These are phyloP conservation scores for Cercospora sesami DNA, from an alignment of 2,329 filamentous ascomycete genomes.

Conservation along the genomic window DNA sequence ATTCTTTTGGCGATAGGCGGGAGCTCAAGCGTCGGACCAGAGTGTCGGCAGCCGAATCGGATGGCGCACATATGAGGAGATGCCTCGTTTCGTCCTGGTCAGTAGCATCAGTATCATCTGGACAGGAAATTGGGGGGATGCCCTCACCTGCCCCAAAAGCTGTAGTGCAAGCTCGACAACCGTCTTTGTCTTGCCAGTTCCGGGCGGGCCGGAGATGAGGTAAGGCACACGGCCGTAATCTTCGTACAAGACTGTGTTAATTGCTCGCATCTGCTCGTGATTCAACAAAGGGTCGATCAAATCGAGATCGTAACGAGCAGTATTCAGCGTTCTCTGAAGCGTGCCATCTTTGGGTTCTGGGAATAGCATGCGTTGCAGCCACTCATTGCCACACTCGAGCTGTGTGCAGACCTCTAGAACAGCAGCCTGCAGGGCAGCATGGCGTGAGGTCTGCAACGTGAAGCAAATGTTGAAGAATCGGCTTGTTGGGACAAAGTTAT, in stretches of 20 bases:
- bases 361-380: constrained; percentile 48
- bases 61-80: constrained; percentile 32
- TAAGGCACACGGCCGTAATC: constrained; percentile 51
- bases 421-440: constrained; percentile 20
- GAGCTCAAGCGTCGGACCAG: constrained; percentile 27
- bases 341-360: constrained; percentile 42
- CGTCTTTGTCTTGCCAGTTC: constrained; percentile 56
- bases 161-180: constrained; percentile 48
- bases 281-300: constrained; percentile 48
- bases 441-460: constrained; percentile 22
- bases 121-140: no score
- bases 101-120: not conserved
- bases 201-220: constrained; percentile 52
- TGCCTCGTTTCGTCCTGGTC: constrained; percentile 12
- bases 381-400: constrained; percentile 22
- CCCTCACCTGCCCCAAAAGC: constrained; percentile 18
- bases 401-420: constrained; percentile 14
- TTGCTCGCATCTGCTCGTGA: constrained; percentile 51
- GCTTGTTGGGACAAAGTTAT: constrained; percentile 18
- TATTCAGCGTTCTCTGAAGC: constrained; percentile 44
- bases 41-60: constrained; percentile 33
- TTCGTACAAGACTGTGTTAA: constrained; percentile 44
- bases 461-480: constrained; percentile 30
- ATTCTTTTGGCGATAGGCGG: constrained; percentile 23
- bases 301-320: constrained; percentile 37